Evolutionary conservation across 2,329 filamentous ascomycete genomes (phyloP).

Genomic region (Fusarium odoratissimum): DNA sequence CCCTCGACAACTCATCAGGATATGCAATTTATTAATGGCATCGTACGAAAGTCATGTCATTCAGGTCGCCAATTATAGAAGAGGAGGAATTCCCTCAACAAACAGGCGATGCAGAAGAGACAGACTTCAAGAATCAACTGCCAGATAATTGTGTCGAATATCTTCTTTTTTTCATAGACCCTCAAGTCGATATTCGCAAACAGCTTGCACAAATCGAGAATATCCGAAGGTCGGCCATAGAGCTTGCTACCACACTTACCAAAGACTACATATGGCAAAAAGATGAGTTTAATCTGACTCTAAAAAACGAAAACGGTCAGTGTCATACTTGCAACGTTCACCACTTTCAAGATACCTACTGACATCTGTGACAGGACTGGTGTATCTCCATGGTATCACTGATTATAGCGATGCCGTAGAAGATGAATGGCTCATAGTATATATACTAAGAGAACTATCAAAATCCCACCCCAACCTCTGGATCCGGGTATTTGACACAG

Average conservation of each 20-base stretch:
- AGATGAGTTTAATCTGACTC: slow-evolving; percentile 79
- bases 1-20: neutral
- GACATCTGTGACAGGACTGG: slow-evolving; percentile 53
- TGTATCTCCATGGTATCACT: slow-evolving; percentile 79
- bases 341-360: slow-evolving; percentile 10
- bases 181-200: slow-evolving; percentile 63
- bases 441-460: slow-evolving; percentile 84
- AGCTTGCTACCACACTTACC: slow-evolving; percentile 73
- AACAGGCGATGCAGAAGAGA: neutral
- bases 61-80: slow-evolving; percentile 9
- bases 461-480: slow-evolving; percentile 78
- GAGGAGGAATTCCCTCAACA: neutral
- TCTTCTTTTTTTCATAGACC: slow-evolving; percentile 77
- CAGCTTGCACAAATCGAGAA: slow-evolving; percentile 75
- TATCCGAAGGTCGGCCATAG: slow-evolving; percentile 75
- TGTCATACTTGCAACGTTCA: neutral
- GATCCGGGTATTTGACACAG: slow-evolving; percentile 85
- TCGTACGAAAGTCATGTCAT: slow-evolving; percentile 13
- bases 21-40: neutral
- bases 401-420: slow-evolving; percentile 95
- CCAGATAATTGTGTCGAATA: slow-evolving; percentile 91
- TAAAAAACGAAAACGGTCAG: slow-evolving; percentile 68
- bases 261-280: slow-evolving; percentile 96
- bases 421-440: slow-evolving; percentile 97
- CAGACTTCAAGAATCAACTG: slow-evolving; percentile 52